phyloP scores from a whole-genome alignment of 1,284 basidiomycete species.

The Quambalaria eucalypti region DNA sequence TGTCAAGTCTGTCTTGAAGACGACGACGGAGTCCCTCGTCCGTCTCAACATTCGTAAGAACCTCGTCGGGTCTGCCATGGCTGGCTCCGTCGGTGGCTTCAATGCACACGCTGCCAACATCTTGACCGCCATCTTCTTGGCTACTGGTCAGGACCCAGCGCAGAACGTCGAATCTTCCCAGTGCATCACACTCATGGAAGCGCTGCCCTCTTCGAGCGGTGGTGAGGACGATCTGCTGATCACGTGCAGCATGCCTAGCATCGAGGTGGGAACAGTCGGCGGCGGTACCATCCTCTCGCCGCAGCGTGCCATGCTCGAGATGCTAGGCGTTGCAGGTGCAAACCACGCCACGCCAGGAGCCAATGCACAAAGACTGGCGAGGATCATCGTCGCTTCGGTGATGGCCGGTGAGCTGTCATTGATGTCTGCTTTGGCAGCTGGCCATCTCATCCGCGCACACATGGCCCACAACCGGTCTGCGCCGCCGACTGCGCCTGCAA shows the following conservation, averaged over 20 bases:
- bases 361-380: conserved; percentile 43
- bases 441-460: conserved; percentile 45
- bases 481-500: conserved; percentile 17
- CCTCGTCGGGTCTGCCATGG: conserved; percentile 93
- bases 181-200: conserved; percentile 98
- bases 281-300: conserved; percentile 62
- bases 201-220: conserved; percentile 50
- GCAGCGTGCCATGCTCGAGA: conserved; percentile 42
- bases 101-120: conserved; percentile 99
- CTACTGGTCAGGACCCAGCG: conserved; percentile 95
- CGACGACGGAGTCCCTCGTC: conserved; percentile 79
- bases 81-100: conserved; percentile 90
- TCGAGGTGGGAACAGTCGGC: conserved; percentile 65
- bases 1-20: conserved; percentile 87
- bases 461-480: conserved; percentile 46
- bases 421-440: conserved; percentile 42
- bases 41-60: conserved; percentile 98
- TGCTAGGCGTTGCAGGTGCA: conserved; percentile 43
- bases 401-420: conserved; percentile 46
- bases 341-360: conserved; percentile 39
- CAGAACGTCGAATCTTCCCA: conserved; percentile 98
- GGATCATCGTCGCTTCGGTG: conserved; percentile 44
- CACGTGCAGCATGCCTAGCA: conserved; percentile 45
- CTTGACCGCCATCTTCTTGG: conserved; percentile 83
- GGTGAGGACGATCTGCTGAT: conserved; percentile 78